A percentile compares a stretch with the other conserved stretches of the same genome.
phyloP scores from a whole-genome alignment of 169 alveolate species.

The Babesia bigemina region DNA sequence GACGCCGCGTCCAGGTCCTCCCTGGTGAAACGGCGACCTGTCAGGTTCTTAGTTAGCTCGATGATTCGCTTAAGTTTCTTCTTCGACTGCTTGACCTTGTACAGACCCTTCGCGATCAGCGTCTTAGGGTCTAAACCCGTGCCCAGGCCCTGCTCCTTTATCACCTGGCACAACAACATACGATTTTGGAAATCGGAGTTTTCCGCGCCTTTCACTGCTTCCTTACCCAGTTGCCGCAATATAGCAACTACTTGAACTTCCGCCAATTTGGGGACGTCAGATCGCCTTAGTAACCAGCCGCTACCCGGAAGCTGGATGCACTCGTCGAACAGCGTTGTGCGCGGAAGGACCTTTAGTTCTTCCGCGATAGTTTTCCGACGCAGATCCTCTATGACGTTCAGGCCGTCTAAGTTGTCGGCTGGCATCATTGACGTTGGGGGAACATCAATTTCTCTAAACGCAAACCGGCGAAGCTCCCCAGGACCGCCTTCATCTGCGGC shows the following conservation, averaged over 20 bases:
- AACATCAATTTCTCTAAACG: too few relatives aligned
- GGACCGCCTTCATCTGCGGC: too few relatives aligned
- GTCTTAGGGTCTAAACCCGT: constrained; percentile 50
- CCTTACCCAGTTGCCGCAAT: constrained; percentile 40
- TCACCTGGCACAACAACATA: constrained; percentile 35
- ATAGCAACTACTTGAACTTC: constrained; percentile 28
- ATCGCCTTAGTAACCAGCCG: constrained; percentile 49
- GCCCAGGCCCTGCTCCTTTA: constrained; percentile 53
- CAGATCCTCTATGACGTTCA: constrained; percentile 10
- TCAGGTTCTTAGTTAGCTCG: constrained; percentile 46
- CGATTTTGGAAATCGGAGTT: constrained; percentile 38
- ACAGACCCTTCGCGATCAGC: constrained; percentile 60
- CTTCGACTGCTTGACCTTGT: constrained; percentile 58
- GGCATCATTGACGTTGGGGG: neutral
- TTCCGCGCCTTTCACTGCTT: neutral
- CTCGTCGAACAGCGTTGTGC: constrained; percentile 51
- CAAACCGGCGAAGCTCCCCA: too few relatives aligned
- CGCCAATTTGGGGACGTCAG: constrained; percentile 50
- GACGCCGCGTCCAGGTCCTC: constrained; percentile 62
- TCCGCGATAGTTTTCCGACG: constrained; percentile 26
- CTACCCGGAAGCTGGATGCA: constrained; percentile 44
- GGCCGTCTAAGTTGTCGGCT: neutral
- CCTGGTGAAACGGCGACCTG: constrained; percentile 48
- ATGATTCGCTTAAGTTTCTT: constrained; percentile 56
- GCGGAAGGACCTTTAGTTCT: constrained; percentile 29